Base-by-base conservation (phyloP, 177 flowering plant species). In the Viscum album region DNA sequence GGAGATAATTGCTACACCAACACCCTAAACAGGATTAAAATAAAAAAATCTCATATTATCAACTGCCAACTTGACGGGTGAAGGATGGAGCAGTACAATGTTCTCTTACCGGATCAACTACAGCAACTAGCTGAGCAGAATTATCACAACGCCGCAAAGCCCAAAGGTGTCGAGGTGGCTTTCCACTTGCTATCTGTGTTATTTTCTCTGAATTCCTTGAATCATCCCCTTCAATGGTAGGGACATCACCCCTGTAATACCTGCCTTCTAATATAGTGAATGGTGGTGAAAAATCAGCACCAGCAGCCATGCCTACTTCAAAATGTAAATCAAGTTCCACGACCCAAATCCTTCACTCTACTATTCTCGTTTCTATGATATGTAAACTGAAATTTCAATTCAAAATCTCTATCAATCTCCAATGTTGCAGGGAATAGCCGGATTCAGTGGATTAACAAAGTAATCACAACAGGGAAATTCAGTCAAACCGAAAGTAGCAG, bases 141-240 rank as follows among this genome's bases (percentile, higher is more conserved):
- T 78, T 71, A 64, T 74, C 37, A 35, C 78, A 68, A 71, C 79
- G 83, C 29, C 79, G 81, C 52, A 77, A 73, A 35, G 78, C 78
- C 0, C 87, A 79, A 37, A 80, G 71, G 66, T 84, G 83, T 26
- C 87, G 67, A 2, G 87, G 89, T 41, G 87, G 89, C 64, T 80
- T 84, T 13, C 82, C 82, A 73, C 45, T 75, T 2, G 67, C 37
- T 28, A 69, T 52, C 23, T 79, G 82, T 64, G 74, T 81, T 59
- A 72, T 24, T 35, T 71, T 73, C 66, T 78, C 78, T 33, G 78
- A 67, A 56, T 62, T 72, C 36, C 73, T 79, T 0, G 74, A 68
- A 43, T 37, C 72, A 32, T 75, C 77, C 75, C 77, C 82, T 67
- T 79, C 81, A 35, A 67, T 66, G 35, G 41, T 41, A 12, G 76